Evolutionary conservation across 441 rosid genomes (phyloP).

Genomic region (Corymbia citriodora): DNA sequence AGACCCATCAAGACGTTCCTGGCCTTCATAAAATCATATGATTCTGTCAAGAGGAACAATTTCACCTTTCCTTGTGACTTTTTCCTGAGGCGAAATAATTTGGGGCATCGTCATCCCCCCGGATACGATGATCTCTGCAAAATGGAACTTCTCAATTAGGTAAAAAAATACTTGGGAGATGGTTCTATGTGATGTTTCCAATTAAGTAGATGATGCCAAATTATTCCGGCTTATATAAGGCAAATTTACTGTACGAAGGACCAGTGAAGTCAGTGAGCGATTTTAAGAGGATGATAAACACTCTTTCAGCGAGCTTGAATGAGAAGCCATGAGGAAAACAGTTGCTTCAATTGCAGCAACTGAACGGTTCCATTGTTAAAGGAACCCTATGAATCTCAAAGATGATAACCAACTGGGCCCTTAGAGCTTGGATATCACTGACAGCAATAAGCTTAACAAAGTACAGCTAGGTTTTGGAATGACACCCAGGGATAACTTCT

Average conservation of each 20-base stretch:
- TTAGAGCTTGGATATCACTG: background rate
- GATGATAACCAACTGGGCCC: background rate
- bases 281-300: background rate
- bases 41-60: slow-evolving; percentile 48
- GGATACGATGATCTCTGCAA: slow-evolving; percentile 63
- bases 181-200: background rate
- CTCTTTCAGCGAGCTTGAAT: background rate
- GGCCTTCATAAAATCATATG: slow-evolving; percentile 8
- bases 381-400: background rate
- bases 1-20: background rate
- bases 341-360: background rate
- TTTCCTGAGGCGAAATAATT: slow-evolving; percentile 39
- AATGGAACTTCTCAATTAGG: background rate
- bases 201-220: background rate
- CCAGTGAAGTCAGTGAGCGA: background rate
- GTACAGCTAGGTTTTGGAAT: background rate
- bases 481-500: background rate
- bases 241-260: background rate
- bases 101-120: slow-evolving; percentile 80
- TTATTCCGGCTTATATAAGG: background rate
- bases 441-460: background rate
- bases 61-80: slow-evolving; percentile 31
- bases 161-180: background rate
- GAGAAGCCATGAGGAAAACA: background rate
- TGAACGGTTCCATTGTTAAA: background rate